A percentile compares a stretch with the other conserved stretches of the same genome.
phyloP scores from a whole-genome alignment of 2,329 filamentous ascomycete species.

The Thielaviopsis punctulata region DNA sequence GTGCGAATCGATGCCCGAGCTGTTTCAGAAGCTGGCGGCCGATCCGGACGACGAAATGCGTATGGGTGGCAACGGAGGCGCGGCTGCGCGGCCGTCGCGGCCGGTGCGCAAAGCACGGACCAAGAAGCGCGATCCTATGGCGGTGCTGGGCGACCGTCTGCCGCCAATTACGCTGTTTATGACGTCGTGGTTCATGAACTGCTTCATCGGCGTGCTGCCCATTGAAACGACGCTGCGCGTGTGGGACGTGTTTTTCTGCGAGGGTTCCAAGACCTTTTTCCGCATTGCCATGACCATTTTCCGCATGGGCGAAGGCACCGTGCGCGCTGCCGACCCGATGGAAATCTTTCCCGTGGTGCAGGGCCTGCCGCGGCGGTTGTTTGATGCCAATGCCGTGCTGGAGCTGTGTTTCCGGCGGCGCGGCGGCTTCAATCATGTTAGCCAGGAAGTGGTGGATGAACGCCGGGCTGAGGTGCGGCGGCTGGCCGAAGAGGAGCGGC shows the following conservation, averaged over 20 bases:
- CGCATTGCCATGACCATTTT: constrained; percentile 82
- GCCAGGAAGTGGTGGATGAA: constrained; percentile 65
- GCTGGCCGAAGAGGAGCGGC: constrained; percentile 28
- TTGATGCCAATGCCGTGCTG: constrained; percentile 69
- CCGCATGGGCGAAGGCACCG: constrained; percentile 69
- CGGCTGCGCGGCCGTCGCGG: constrained; percentile 11
- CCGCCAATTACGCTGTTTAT: constrained; percentile 85
- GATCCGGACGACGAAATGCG: constrained; percentile 42
- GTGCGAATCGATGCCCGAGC: constrained; percentile 60
- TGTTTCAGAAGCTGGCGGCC: constrained; percentile 78
- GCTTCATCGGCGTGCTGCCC: constrained; percentile 82
- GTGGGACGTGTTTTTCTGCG: constrained; percentile 93
- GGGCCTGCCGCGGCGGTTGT: constrained; percentile 58
- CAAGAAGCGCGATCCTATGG: constrained; percentile 23
- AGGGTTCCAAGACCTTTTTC: constrained; percentile 86
- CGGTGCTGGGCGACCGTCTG: constrained; percentile 36
- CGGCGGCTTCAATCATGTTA: constrained; percentile 66
- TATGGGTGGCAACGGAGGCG: constrained; percentile 15
- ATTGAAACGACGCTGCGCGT: constrained; percentile 83
- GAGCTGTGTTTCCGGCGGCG: constrained; percentile 68
- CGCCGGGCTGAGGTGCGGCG: constrained; percentile 51
- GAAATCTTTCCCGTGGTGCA: constrained; percentile 94
- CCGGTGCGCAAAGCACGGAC: constrained; percentile 16
- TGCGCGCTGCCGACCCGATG: constrained; percentile 74
- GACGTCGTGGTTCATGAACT: constrained; percentile 96